Conservation (phyloP, 306 rosid genomes). For the Pyrus communis region DNA sequence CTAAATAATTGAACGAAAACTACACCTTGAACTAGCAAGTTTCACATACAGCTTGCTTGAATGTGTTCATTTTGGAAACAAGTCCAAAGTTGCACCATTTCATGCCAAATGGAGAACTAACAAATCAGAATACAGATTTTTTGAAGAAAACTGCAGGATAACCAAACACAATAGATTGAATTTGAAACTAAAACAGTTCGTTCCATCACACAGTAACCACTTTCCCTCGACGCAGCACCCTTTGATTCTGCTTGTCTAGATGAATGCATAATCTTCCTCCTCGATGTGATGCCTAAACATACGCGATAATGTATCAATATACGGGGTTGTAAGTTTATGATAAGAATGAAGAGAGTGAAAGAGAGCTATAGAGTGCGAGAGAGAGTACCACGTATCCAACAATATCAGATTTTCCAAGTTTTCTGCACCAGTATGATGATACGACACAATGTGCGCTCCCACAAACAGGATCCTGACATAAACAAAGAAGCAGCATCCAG, state of each 20-base stretch:
- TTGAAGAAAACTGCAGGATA: neutral
- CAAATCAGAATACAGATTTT: neutral
- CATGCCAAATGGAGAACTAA: too few species aligned
- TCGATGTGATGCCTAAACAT: slow-evolving; percentile 62
- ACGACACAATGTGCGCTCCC: slow-evolving; percentile 71
- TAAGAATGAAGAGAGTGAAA: neutral
- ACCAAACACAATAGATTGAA: neutral
- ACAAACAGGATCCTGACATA: slow-evolving; percentile 51
- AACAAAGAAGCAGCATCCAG: neutral
- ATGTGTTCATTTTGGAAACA: neutral
- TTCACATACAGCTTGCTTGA: neutral
- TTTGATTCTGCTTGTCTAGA: slow-evolving; percentile 51
- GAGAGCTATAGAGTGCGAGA: neutral
- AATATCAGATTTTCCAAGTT: slow-evolving; percentile 57
- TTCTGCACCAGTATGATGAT: slow-evolving; percentile 62
- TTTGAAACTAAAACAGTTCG: slow-evolving; percentile 37
- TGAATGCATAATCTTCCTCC: slow-evolving; percentile 58
- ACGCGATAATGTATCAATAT: neutral
- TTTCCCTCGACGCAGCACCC: slow-evolving; percentile 63
- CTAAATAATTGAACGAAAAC: too few species aligned
- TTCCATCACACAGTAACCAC: slow-evolving; percentile 63
- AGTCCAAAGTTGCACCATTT: neutral
- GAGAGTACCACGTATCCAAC: slow-evolving; percentile 52
- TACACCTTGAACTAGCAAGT: too few species aligned
- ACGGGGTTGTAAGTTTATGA: neutral